Evolutionary conservation across 768 basidiomycete genomes (phyloP), one percentile per base, ranked within the genome.

Genomic region (Termitomyces heimii): DNA sequence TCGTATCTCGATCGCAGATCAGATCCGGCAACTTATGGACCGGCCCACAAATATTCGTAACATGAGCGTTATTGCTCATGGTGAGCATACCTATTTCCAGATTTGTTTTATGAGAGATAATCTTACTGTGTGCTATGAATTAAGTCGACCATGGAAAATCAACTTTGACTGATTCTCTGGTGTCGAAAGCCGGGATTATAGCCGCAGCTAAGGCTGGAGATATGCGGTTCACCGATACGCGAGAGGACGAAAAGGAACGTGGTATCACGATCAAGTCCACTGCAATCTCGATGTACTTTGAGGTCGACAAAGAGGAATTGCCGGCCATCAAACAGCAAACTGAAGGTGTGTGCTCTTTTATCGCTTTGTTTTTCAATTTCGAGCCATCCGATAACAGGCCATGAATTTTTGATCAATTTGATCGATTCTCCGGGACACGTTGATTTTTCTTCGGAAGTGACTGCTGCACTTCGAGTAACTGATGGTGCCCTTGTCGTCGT

Each of bases 201-300:
- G 96, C 97, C 60, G 77, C 80, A 43, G 78, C 92, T 68, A 96
- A 97, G 73, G 93, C 97, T 59, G 97, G 97, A 71, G 94, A 97
- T 58, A 82, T 92, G 84, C 92, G 96, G 59, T 98, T 95, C 73
- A 98, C 93, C 55, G 94, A 98, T 75, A 98, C 97, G 58, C 83
- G 96, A 79, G 85, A 89, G 10, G 97, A 99, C 70, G 97, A 99
- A 81, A 98, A 96, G 72, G 96, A 98, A 73, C 94, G 96, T 75
- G 97, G 97, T 80, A 98, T 99, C 69, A 98, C 97, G 53, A 98
- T 99, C 78, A 99, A 99, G 79, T 98, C 95, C 45, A 98, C 96
- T 32, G 97, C 95, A 67, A 97, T 99, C 72, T 97, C 96, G 58
- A 98, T 98, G 96, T 98, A 98, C 78, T 99, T 99, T 72, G 86